Base-by-base conservation (phyloP, 306 rosid species). In the Purshia tridentata region DNA sequence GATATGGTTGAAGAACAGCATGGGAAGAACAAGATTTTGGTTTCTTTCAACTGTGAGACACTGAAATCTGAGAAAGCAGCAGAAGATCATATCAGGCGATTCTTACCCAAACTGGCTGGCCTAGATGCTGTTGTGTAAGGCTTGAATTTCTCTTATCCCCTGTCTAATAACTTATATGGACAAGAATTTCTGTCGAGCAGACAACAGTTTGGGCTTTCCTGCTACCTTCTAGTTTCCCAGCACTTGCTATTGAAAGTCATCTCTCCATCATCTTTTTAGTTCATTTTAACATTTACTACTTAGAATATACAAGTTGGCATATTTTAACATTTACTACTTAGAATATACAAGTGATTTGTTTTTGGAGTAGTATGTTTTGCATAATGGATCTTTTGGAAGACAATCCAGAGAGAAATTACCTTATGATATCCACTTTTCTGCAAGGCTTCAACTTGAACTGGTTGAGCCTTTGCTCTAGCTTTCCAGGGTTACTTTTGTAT, bases 61-160 rank as follows among this genome's bases (percentile, higher is more conserved):
- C 82, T 94, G 80, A 94, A 93, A 86, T 86, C 99, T 14, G 96
- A 94, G 6, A 59, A 81, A 70, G 96, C 94, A 48, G 97, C 97
- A 22, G 95, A 94, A 87, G 99, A 91, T 29, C 99, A 91, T 81
- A 88, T 91, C 82, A 87, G 52, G 61, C 84, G 88, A 72, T 94
- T 88, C 83, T 70, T 94, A 92, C 97, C 99, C 60, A 94, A 94
- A 76, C 79, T 91, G 80, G 86, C 89, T 3, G 97, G 97, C 46
- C 81, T 89, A 51, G 94, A 94, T 83, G 99, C 97, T 73, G 88
- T 94, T 66, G 97, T 69, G 94, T 73, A 22, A 41, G 39, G 45
- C 75, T 6, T 19, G 40, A 29, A 29, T 29, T 3, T 29, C 35
- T 29, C 59, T 52, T 56, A 49, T 41, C 9, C 45, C 18, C 14